Conservation (phyloP, 2,329 filamentous ascomycete species). For the Thelonectria discophora region DNA sequence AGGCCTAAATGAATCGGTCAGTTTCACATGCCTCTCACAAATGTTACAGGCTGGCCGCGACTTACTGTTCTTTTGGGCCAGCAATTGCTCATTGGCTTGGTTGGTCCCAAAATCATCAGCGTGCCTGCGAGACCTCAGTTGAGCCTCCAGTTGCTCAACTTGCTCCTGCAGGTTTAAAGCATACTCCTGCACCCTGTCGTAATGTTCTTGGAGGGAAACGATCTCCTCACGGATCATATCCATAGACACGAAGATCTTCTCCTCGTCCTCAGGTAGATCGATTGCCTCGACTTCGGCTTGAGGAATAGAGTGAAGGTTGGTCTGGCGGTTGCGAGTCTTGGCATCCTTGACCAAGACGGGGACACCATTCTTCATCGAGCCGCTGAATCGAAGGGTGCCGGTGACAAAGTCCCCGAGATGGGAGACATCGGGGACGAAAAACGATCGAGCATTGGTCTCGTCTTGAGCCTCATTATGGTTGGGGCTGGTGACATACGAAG, state of each 20-base stretch:
- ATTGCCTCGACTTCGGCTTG: slow-evolving; percentile 62
- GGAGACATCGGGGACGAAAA: slow-evolving; percentile 63
- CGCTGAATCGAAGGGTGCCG: slow-evolving; percentile 61
- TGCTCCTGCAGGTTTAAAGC: slow-evolving; percentile 63
- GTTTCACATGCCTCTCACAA: not conserved
- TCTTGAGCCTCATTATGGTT: slow-evolving; percentile 43
- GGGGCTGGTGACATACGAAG: slow-evolving; percentile 47
- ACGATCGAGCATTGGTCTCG: slow-evolving; percentile 57
- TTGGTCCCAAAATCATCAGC: slow-evolving; percentile 54
- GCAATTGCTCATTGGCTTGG: slow-evolving; percentile 55
- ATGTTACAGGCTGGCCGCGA: slow-evolving; percentile 23
- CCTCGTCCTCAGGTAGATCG: slow-evolving; percentile 61
- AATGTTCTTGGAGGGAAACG: slow-evolving; percentile 63
- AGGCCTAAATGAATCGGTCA: slow-evolving; percentile 54
- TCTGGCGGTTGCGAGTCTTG: slow-evolving; percentile 56
- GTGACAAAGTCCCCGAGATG: slow-evolving; percentile 67
- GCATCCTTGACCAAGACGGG: slow-evolving; percentile 65
- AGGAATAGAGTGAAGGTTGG: slow-evolving; percentile 45
- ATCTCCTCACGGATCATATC: slow-evolving; percentile 70
- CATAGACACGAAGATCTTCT: slow-evolving; percentile 67
- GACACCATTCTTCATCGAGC: slow-evolving; percentile 61
- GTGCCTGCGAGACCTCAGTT: slow-evolving; percentile 56
- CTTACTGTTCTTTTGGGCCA: slow-evolving; percentile 66
- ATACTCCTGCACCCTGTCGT: slow-evolving; percentile 64
- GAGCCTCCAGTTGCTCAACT: slow-evolving; percentile 59